Evolutionary conservation across 2,329 filamentous ascomycete species (phyloP).

Genomic region (Chrysosporium keratinophilum): DNA sequence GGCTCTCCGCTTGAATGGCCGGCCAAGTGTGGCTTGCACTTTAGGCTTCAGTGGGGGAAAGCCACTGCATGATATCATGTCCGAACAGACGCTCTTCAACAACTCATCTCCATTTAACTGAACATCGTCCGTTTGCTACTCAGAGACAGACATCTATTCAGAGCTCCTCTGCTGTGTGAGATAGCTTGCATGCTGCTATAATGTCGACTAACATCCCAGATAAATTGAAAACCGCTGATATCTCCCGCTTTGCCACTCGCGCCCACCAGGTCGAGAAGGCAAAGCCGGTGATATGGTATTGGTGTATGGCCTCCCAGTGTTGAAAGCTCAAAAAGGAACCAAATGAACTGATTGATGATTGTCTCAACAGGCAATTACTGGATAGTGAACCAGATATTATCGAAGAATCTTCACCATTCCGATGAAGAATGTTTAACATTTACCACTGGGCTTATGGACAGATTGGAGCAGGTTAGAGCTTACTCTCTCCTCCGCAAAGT

Average conservation of each 20-base stretch:
- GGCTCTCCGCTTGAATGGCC: too few species aligned
- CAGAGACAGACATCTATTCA: neutral
- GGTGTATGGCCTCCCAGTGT: slow-evolving; percentile 58
- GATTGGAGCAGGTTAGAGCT: slow-evolving; percentile 60
- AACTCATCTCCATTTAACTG: neutral
- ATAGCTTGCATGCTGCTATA: slow-evolving; percentile 15
- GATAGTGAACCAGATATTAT: slow-evolving; percentile 84
- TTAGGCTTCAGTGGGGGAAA: neutral
- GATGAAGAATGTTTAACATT: slow-evolving; percentile 71
- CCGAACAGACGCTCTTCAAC: neutral
- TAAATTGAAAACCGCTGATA: slow-evolving; percentile 66
- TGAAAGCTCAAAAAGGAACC: neutral
- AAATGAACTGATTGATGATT: slow-evolving; percentile 1
- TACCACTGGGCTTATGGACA: slow-evolving; percentile 79
- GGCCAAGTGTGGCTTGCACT: neutral
- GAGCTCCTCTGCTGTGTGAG: neutral
- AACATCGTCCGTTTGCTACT: neutral
- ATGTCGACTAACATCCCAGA: slow-evolving; percentile 67
- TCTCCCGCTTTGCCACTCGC: slow-evolving; percentile 72
- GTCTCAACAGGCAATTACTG: slow-evolving; percentile 66
- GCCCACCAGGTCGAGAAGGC: slow-evolving; percentile 72
- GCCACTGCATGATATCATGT: slow-evolving; percentile 10
- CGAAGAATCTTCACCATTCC: slow-evolving; percentile 63
- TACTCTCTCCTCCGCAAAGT: slow-evolving; percentile 1
- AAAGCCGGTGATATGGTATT: slow-evolving; percentile 86